Conservation (phyloP, 495 filamentous ascomycete species). For the Annulohypoxylon nitens region DNA sequence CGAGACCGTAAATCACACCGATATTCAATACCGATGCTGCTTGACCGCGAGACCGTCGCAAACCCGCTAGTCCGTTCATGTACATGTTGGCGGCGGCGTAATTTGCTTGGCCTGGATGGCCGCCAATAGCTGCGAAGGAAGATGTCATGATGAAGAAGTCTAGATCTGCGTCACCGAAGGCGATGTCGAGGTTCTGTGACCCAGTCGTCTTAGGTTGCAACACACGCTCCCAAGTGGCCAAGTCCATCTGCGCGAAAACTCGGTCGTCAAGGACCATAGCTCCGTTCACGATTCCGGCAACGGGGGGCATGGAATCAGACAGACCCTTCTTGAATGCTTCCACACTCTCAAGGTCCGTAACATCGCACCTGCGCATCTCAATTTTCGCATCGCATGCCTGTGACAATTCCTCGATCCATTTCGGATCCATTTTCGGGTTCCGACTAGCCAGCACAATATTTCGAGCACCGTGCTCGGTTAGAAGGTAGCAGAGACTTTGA, state of each 20-base stretch:
- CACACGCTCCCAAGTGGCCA: constrained; percentile 55
- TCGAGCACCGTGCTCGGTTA: constrained; percentile 66
- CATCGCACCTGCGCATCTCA: constrained; percentile 54
- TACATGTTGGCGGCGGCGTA: constrained; percentile 70
- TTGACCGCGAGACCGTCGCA: constrained; percentile 51
- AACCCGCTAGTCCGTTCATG: constrained; percentile 62
- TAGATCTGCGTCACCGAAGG: constrained; percentile 51
- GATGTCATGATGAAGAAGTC: constrained; percentile 67
- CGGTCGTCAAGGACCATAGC: constrained; percentile 68
- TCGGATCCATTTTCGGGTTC: constrained; percentile 61
- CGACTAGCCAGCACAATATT: constrained; percentile 70
- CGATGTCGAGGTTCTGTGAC: constrained; percentile 55
- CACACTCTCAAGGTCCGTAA: constrained; percentile 50
- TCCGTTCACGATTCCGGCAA: constrained; percentile 65
- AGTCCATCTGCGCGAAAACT: constrained; percentile 62
- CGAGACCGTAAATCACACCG: constrained; percentile 68
- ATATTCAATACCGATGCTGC: constrained; percentile 66
- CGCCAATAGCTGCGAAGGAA: constrained; percentile 61
- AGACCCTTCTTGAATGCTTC: constrained; percentile 49
- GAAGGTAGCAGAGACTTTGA: constrained; percentile 69
- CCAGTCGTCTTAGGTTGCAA: constrained; percentile 61
- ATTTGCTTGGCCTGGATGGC: constrained; percentile 64
- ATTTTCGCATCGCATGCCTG: constrained; percentile 48
- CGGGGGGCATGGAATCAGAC: constrained; percentile 44
- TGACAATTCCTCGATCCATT: constrained; percentile 61